These are phyloP conservation scores for Whalleya microplaca DNA, from an alignment of 2,329 filamentous ascomycete species.

Conservation along the genomic window DNA sequence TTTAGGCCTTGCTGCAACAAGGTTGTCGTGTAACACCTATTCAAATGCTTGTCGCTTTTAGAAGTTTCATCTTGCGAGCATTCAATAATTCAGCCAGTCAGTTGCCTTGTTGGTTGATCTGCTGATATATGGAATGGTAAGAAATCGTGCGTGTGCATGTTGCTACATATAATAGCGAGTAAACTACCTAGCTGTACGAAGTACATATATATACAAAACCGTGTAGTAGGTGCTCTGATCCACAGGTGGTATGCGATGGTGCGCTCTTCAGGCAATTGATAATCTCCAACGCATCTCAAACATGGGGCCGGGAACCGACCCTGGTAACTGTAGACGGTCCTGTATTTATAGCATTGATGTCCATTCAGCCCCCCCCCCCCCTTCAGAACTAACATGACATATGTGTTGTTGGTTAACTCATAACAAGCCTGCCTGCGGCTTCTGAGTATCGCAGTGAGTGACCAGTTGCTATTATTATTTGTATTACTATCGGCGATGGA, in stretches of 20 bases:
- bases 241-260: slow-evolving; percentile 4
- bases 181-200: too few relatives aligned
- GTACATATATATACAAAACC: too few relatives aligned
- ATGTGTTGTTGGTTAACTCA: slow-evolving; percentile 14
- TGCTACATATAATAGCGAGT: too few relatives aligned
- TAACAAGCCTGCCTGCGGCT: neutral
- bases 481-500: too few relatives aligned
- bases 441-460: too few relatives aligned
- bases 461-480: too few relatives aligned
- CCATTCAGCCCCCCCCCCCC: slow-evolving; percentile 21
- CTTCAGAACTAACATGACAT: slow-evolving; percentile 9
- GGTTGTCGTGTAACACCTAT: neutral
- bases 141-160: neutral
- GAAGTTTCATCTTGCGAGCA: neutral
- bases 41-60: neutral
- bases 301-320: slow-evolving; percentile 12
- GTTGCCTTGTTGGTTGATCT: neutral
- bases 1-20: neutral
- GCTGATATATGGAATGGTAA: neutral
- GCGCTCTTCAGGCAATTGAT: slow-evolving; percentile 10
- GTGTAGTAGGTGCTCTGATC: neutral
- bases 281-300: slow-evolving; percentile 5
- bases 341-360: slow-evolving; percentile 21
- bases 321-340: slow-evolving; percentile 13
- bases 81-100: neutral